Conservation (phyloP, 345 rosid genomes). For the Salix koriyanagi region DNA sequence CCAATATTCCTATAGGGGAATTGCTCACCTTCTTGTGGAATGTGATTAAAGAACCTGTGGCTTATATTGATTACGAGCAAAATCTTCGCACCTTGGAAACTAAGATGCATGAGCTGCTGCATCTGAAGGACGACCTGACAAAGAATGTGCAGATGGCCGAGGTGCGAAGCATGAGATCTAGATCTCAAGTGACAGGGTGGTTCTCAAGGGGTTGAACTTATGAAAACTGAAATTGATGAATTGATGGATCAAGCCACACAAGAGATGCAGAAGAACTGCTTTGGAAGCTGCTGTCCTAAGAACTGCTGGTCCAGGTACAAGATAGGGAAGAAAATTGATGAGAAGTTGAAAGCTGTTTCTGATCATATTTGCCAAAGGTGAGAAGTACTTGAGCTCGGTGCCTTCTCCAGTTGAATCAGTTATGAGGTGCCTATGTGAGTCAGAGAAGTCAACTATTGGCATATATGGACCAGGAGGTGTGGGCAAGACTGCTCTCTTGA, state of each 20-base stretch:
- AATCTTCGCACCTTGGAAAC: not conserved
- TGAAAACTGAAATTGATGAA: not conserved
- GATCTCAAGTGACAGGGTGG: not conserved
- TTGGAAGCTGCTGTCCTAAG: slow-evolving; percentile 5
- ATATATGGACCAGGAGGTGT: slow-evolving; percentile 21
- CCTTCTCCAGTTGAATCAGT: not conserved
- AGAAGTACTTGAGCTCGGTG: not conserved
- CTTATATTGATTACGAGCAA: not conserved
- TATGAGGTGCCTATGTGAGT: not conserved
- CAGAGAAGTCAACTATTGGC: slow-evolving; percentile 11
- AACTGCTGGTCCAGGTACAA: slow-evolving; percentile 20
- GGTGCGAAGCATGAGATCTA: not conserved
- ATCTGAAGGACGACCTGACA: not conserved
- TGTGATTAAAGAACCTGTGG: slow-evolving; percentile 1
- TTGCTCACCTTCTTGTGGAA: not conserved
- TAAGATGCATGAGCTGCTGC: not conserved
- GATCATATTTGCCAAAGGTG: not conserved
- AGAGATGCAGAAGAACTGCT: slow-evolving; percentile 18
- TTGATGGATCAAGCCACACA: slow-evolving; percentile 1
- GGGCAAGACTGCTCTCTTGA: slow-evolving; percentile 25
- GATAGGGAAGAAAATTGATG: slow-evolving; percentile 14
- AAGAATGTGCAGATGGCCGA: not conserved
- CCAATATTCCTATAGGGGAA: not conserved
- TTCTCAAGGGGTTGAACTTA: not conserved
- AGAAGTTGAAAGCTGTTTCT: not conserved